Percentiles rank a stretch among this genome's conserved stretches.
phyloP scores from a whole-genome alignment of 164 flowering plant species.

The Magnolia sinica region DNA sequence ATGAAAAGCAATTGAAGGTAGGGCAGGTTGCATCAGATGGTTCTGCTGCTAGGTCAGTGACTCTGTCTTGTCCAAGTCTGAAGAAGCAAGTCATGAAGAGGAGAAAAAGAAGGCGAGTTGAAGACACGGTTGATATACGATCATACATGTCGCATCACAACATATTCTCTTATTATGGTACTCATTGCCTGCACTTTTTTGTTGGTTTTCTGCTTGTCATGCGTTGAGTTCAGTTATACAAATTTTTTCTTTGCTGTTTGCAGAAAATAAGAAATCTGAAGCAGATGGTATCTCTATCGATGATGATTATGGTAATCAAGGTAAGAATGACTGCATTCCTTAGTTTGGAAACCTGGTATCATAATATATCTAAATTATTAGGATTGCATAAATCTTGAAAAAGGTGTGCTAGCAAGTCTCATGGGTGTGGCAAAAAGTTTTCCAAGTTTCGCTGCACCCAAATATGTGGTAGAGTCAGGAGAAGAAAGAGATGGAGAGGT shows the following conservation, averaged over 20 bases:
- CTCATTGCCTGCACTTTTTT: conserved; percentile 5
- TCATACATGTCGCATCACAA: conserved; percentile 69
- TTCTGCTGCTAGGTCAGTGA: conserved; percentile 52
- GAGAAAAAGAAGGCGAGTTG: conserved; percentile 69
- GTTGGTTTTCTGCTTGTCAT: neutral
- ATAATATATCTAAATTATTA: too few relatives aligned
- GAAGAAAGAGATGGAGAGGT: too few relatives aligned
- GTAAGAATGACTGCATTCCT: conserved; percentile 1
- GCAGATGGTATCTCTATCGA: conserved; percentile 46
- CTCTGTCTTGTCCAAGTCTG: conserved; percentile 37
- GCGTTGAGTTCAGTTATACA: neutral
- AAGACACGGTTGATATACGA: conserved; percentile 49
- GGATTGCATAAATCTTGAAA: too few relatives aligned
- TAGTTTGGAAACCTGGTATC: neutral
- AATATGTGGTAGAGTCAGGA: too few relatives aligned
- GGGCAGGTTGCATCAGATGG: conserved; percentile 34
- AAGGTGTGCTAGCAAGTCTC: too few relatives aligned
- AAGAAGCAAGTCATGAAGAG: conserved; percentile 53
- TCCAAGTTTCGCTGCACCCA: too few relatives aligned
- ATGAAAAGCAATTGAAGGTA: conserved; percentile 27
- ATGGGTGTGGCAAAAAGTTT: too few relatives aligned
- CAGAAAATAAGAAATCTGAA: conserved; percentile 69
- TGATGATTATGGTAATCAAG: conserved; percentile 48
- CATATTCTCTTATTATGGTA: conserved; percentile 80
- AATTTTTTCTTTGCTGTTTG: conserved; percentile 23